Conservation (phyloP, 176 grass and related monocot species). For the Hyparrhenia diplandra region DNA sequence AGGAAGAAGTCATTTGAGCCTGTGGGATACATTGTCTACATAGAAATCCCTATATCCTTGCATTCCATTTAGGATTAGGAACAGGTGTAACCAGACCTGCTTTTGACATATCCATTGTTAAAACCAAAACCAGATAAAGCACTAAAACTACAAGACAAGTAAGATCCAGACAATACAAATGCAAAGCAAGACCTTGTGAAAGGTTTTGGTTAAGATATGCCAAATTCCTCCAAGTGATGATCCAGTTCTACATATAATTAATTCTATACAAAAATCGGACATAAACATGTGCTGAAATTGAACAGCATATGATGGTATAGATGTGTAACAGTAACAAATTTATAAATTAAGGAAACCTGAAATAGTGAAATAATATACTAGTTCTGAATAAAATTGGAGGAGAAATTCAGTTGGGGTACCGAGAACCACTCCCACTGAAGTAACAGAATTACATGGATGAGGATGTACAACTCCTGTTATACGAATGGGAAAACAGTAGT, state of each 20-base stretch:
- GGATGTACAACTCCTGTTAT: neutral
- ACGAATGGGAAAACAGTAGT: neutral
- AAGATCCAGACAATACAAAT: too few species aligned
- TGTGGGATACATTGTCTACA: too few species aligned
- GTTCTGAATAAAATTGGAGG: neutral
- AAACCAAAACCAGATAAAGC: too few species aligned
- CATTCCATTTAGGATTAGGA: too few species aligned
- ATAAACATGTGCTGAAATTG: neutral
- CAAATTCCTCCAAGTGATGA: neutral
- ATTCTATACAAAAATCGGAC: neutral
- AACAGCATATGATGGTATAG: neutral
- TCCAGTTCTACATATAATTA: neutral
- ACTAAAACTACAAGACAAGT: too few species aligned
- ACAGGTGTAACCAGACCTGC: too few species aligned
- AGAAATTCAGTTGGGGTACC: neutral
- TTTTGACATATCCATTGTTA: too few species aligned
- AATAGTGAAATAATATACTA: neutral
- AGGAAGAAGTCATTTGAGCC: neutral
- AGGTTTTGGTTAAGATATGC: too few species aligned
- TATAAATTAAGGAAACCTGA: neutral
- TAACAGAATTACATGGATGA: neutral
- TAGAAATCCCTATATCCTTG: too few species aligned
- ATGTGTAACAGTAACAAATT: neutral
- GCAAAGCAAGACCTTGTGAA: too few species aligned
- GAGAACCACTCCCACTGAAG: neutral